These are phyloP conservation scores for Fomes fomentarius DNA, from an alignment of 1,284 basidiomycete genomes.

Conservation along the genomic window DNA sequence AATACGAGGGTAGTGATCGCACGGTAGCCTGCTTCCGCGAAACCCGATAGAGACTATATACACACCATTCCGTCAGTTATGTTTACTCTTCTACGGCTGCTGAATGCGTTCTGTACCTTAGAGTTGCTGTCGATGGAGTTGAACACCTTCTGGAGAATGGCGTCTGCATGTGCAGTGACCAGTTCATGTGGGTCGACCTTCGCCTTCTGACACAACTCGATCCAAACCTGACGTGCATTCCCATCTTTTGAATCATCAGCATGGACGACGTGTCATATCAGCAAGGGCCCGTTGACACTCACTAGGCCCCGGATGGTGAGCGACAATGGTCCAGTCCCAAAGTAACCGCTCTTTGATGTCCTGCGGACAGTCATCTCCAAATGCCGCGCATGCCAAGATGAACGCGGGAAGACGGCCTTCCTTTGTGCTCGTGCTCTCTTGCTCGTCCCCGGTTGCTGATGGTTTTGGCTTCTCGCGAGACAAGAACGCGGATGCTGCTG, in stretches of 20 bases:
- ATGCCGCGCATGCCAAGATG: constrained; percentile 52
- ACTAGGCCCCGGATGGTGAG: constrained; percentile 78
- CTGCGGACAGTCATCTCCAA: constrained; percentile 42
- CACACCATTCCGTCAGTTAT: not conserved
- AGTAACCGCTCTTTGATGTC: constrained; percentile 47
- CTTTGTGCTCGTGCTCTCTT: constrained; percentile 42
- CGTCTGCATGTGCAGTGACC: constrained; percentile 52
- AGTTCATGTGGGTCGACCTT: constrained; percentile 69
- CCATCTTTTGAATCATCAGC: constrained; percentile 40
- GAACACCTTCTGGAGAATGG: constrained; percentile 53
- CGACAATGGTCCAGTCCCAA: constrained; percentile 65
- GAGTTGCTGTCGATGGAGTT: constrained; percentile 44
- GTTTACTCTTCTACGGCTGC: no score
- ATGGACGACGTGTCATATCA: not conserved
- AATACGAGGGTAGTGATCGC: constrained; percentile 81
- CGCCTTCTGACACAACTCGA: constrained; percentile 78
- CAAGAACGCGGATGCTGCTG: constrained; percentile 55
- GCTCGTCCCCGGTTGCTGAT: constrained; percentile 30
- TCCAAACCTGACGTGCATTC: constrained; percentile 74
- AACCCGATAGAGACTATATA: constrained; percentile 35
- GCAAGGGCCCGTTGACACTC: constrained; percentile 4
- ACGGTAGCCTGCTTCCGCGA: constrained; percentile 71
- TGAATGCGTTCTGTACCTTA: constrained; percentile 47
- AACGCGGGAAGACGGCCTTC: constrained; percentile 52
- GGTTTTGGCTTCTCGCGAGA: constrained; percentile 29